Evolutionary conservation across 441 rosid genomes (phyloP), one percentile per base, ranked within the genome.

Genomic region (Bruguiera hainesii): DNA sequence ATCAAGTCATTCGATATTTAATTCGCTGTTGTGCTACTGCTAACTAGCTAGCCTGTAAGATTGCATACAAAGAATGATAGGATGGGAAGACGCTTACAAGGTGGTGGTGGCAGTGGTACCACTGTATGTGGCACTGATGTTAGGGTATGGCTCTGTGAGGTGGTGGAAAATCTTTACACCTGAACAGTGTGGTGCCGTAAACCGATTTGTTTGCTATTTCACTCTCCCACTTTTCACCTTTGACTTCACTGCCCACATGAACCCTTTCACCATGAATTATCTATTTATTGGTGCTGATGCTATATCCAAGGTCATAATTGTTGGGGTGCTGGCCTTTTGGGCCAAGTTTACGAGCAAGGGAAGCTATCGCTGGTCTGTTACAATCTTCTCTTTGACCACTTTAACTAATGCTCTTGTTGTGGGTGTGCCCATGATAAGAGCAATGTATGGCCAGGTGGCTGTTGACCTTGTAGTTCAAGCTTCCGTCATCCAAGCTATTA

Each of bases 111-210:
- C 97, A 26, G 87, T 84, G 89, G 85, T 78, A 30, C 98, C 98
- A 3, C 85, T 94, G 2, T 94, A 89, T 33, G 88, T 88, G 19
- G 96, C 97, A n/a, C 71, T 94, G 39, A 51, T 85, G 6, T 71
- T 94, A 30, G 98, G 97, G 7, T 94, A 94, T 31, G 97, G 93
- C 5, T 94, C 98, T 1, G 95, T 94, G 29, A 87, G 74, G 68
- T 91, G 98, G 98, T 94, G 98, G 98, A 72, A 73, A 10, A 80
- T 94, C 6, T 87, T 94, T 67, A 80, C 80, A 0, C 83, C 81
- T 3, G 98, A 94, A 4, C 93, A 94, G 68, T 85, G 96, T 19
- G 89, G 81, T 9, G 96, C 97, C 9, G 76, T 94, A 29, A 94
- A 88, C 80, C 80, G 80, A 1, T 76, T 94, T 0, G 96, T 89